Evolutionary conservation across 345 rosid species (phyloP), one percentile per base, ranked within the genome.

Genomic region (Draba incana): DNA sequence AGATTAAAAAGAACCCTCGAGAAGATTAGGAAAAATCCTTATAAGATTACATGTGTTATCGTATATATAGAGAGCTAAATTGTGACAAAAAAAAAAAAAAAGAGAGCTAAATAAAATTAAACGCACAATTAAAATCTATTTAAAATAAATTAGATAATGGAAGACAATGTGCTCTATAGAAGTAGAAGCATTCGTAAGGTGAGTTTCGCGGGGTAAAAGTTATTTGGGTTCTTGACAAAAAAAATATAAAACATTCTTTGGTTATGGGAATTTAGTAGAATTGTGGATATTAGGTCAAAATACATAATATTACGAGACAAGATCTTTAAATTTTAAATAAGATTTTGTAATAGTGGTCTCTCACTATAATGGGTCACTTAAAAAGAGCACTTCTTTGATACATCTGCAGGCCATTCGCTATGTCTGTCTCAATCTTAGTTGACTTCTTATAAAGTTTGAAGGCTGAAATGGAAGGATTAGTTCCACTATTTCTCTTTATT

Each of bases 361-460:
- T 76, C 72, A 54, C 65, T 76, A 82, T 74, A 64, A 69, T 70
- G 67, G 70, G 75, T 58, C 69, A 68, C 54, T 75, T 67, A 69
- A 65, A 63, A 67, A 51, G 71, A 51, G 69, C 81, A 75, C 77
- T 71, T 62, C 62, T 20, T n/a, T 72, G 57, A 55, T 78, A 72
- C 77, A 55, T 79, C 30, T 76, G 76, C 67, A 71, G 81, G 71
- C 90, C 86, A 83, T 82, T 85, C 70, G 64, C 79, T 62, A 24
- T 79, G 85, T 76, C 55, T 81, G 74, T 80, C 71, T 61, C 80
- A 66, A 52, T 73, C 75, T 62, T 61, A 60, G 63, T 66, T 80
- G 74, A 72, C 77, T 75, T 81, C 59, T 52, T 51, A 48, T 38
- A 70, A 63, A 55, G 74, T 63, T 69, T 77, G 80, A 82, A 82